These are phyloP conservation scores for Penicillium paxilli DNA, from an alignment of 495 filamentous ascomycete genomes.

Conservation along the genomic window DNA sequence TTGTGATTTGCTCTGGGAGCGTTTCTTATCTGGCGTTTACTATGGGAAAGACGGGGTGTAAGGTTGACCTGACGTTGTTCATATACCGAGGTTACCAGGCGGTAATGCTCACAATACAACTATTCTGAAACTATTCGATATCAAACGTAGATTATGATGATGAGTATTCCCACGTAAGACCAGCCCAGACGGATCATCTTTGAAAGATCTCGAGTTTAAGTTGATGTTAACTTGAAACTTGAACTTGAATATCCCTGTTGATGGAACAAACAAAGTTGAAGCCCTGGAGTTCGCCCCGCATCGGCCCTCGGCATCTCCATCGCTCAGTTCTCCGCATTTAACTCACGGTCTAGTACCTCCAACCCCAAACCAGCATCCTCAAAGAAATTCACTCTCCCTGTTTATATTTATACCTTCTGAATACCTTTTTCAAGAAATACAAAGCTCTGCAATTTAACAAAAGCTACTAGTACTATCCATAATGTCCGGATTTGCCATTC, in stretches of 20 bases:
- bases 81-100: conserved; percentile 3
- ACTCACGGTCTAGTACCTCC: conserved; percentile 1
- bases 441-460: too few species aligned
- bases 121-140: too few species aligned
- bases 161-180: too few species aligned
- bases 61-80: conserved; percentile 12
- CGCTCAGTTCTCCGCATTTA: conserved; percentile 26
- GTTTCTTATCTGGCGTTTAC: conserved; percentile 22
- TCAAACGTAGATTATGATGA: too few species aligned
- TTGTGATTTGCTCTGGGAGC: conserved; percentile 13
- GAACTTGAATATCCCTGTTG: neutral
- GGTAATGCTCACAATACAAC: conserved; percentile 8
- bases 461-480: too few species aligned
- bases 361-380: neutral
- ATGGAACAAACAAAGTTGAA: too few species aligned
- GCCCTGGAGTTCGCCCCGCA: too few species aligned
- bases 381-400: too few species aligned
- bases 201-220: too few species aligned
- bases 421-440: too few species aligned
- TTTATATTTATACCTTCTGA: neutral
- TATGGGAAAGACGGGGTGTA: conserved; percentile 7
- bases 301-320: conserved; percentile 35
- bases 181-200: too few species aligned
- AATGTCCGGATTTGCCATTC: conserved; percentile 31
- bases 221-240: too few species aligned